Conservation (phyloP, 345 rosid genomes). For the Zanthoxylum bungeanum region DNA sequence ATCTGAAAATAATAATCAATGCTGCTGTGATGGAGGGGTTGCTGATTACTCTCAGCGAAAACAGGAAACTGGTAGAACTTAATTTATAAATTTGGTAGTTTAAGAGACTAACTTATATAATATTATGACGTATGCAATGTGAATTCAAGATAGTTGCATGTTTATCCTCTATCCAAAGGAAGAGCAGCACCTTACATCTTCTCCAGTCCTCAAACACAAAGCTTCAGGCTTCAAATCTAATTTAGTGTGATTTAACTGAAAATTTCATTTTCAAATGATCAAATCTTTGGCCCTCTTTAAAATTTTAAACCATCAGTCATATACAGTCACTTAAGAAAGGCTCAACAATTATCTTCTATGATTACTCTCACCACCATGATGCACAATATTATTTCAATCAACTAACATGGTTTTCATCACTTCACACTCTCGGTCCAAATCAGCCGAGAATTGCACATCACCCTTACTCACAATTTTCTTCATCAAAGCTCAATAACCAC, state of each 20-base stretch:
- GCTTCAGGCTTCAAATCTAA: neutral
- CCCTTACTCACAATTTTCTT: too few species aligned
- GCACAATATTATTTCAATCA: neutral
- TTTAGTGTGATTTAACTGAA: neutral
- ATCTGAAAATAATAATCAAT: too few species aligned
- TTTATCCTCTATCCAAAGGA: neutral
- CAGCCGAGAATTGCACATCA: too few species aligned
- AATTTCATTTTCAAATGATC: neutral
- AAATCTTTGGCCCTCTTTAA: neutral
- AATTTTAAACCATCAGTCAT: neutral
- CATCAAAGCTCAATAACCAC: too few species aligned
- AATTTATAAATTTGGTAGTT: neutral
- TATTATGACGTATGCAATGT: neutral
- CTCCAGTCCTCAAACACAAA: neutral
- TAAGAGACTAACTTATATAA: neutral
- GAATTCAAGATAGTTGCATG: neutral
- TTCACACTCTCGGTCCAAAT: neutral
- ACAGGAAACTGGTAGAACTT: neutral
- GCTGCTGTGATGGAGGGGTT: too few species aligned
- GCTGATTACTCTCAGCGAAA: too few species aligned
- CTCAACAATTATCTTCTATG: neutral
- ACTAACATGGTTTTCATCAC: neutral
- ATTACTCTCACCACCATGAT: neutral
- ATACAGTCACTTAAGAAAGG: neutral
- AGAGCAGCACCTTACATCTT: neutral